Evolutionary conservation across 306 rosid species (phyloP).

Genomic region (Vicia villosa): DNA sequence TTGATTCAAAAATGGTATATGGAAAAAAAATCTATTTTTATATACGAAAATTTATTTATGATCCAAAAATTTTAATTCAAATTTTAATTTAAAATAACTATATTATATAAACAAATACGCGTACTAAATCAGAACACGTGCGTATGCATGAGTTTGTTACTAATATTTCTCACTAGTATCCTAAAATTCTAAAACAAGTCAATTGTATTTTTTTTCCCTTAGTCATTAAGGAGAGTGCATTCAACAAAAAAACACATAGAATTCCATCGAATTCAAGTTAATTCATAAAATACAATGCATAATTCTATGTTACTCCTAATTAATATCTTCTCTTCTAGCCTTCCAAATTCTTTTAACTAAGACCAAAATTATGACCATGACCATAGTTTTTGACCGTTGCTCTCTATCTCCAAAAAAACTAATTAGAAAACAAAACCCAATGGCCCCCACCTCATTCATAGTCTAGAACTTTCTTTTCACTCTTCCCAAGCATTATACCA

Average conservation of each 20-base stretch:
- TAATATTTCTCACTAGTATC: too few relatives aligned
- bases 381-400: conserved; percentile 34
- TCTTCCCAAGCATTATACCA: conserved; percentile 26
- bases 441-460: conserved; percentile 37
- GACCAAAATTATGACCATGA: background rate
- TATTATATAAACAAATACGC: too few relatives aligned
- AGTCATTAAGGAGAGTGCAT: too few relatives aligned
- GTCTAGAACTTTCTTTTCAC: background rate
- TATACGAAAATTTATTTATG: too few relatives aligned
- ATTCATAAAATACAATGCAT: background rate
- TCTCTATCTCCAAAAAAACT: background rate
- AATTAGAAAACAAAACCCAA: background rate
- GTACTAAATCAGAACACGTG: too few relatives aligned
- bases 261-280: background rate
- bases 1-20: too few relatives aligned
- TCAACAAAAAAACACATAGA: background rate
- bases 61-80: too few relatives aligned
- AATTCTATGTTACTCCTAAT: background rate
- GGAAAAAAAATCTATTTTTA: too few relatives aligned
- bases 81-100: too few relatives aligned
- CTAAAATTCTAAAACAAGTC: too few relatives aligned
- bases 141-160: too few relatives aligned
- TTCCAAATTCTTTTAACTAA: background rate
- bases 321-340: background rate
- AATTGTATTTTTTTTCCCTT: too few relatives aligned